A percentile compares a stretch with the other conserved stretches of the same genome.
Evolutionary conservation across 805 yeast genomes (phyloP).

Genomic region (Metschnikowia aberdeeniae): DNA sequence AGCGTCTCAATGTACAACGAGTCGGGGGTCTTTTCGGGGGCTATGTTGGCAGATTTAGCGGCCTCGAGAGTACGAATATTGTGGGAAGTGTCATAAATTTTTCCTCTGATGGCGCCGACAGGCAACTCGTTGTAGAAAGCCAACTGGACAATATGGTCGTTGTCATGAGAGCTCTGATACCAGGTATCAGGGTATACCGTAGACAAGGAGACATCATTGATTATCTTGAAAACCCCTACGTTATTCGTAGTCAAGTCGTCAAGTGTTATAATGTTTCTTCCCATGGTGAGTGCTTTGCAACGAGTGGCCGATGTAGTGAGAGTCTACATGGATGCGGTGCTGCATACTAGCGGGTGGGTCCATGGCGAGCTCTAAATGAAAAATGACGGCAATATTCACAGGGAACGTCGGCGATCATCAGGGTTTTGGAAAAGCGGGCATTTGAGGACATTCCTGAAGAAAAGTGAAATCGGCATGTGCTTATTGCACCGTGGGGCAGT

Average conservation of each 20-base stretch:
- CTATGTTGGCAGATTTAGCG: slow-evolving; percentile 19
- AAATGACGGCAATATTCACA: too few relatives aligned
- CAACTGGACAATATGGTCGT: slow-evolving; percentile 51
- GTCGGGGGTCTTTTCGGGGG: slow-evolving; percentile 38
- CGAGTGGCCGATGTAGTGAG: background rate
- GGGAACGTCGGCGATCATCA: too few relatives aligned
- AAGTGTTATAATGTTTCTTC: slow-evolving; percentile 45
- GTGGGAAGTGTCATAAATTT: slow-evolving; percentile 41
- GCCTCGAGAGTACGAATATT: slow-evolving; percentile 28
- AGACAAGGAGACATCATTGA: slow-evolving; percentile 52
- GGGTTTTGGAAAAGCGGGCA: background rate
- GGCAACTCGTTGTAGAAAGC: slow-evolving; percentile 74
- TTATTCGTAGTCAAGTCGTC: slow-evolving; percentile 62
- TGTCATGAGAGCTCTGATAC: slow-evolving; percentile 45
- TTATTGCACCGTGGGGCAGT: background rate
- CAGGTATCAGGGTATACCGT: slow-evolving; percentile 47
- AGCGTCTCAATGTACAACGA: slow-evolving; percentile 61
- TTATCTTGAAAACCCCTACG: slow-evolving; percentile 52
- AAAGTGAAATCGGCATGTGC: slow-evolving; percentile 1
- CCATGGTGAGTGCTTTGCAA: slow-evolving; percentile 17
- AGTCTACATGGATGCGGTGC: background rate
- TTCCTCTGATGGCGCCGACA: slow-evolving; percentile 71
- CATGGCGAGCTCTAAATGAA: background rate
- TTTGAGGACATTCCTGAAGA: background rate
- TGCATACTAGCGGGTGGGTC: background rate